phyloP scores from a whole-genome alignment of 768 basidiomycete genomes.

The Naganishia vaughanmartiniae region DNA sequence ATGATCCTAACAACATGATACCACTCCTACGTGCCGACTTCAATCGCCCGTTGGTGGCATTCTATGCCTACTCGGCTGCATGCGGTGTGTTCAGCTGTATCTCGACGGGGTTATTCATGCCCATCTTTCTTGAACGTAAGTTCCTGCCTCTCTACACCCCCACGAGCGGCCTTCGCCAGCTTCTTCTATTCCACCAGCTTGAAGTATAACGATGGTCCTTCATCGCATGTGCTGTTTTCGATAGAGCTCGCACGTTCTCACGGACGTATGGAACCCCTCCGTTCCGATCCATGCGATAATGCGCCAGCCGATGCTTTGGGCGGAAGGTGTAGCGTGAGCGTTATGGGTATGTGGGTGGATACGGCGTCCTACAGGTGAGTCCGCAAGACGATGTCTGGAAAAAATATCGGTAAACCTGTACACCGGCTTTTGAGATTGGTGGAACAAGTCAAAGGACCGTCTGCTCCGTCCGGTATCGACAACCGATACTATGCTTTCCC shows the following conservation, averaged over 20 bases:
- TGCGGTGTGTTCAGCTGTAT: conserved; percentile 46
- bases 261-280: conserved; percentile 72
- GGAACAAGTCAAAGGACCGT: too few relatives aligned
- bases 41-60: conserved; percentile 13
- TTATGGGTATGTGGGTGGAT: conserved; percentile 83
- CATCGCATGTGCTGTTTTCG: conserved; percentile 51
- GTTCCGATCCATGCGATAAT: conserved; percentile 60
- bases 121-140: conserved; percentile 49
- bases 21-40: background rate
- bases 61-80: conserved; percentile 45
- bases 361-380: conserved; percentile 84
- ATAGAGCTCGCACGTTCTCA: conserved; percentile 89
- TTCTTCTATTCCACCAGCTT: too few relatives aligned
- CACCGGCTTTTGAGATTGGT: background rate
- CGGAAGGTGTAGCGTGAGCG: conserved; percentile 71
- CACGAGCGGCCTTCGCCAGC: too few relatives aligned
- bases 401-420: too few relatives aligned
- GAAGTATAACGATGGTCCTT: too few relatives aligned
- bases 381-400: background rate
- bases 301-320: conserved; percentile 33
- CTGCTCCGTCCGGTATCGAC: too few relatives aligned
- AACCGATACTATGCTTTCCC: too few relatives aligned
- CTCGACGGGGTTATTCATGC: conserved; percentile 46
- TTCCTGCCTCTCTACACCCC: background rate
- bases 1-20: background rate